Evolutionary conservation across 75 land plant genomes (phyloP).

Genomic region (Chamaecyparis obtusa): DNA sequence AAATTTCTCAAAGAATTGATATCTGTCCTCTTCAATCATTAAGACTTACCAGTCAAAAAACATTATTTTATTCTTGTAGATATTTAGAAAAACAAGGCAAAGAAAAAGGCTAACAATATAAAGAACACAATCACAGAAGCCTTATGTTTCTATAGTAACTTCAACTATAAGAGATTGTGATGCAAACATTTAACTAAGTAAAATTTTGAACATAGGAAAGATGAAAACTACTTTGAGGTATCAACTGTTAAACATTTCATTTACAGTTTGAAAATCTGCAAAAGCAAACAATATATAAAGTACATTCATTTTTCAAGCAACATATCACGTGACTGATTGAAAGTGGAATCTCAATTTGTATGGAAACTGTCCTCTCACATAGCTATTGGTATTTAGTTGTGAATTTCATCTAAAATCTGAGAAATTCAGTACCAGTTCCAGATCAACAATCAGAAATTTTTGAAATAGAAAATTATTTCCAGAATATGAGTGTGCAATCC

Average conservation of each 20-base stretch:
- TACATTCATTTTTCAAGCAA: neutral
- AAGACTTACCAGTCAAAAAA: neutral
- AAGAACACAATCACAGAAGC: neutral
- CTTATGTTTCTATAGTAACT: neutral
- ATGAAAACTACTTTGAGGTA: neutral
- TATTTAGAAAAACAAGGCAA: neutral
- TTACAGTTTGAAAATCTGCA: neutral
- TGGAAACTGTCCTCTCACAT: neutral
- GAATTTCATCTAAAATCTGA: neutral
- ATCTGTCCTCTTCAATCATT: neutral
- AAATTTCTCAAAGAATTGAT: neutral
- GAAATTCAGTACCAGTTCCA: neutral
- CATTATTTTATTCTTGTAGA: neutral
- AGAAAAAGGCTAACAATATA: neutral
- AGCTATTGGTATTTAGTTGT: neutral
- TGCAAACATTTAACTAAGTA: slow-evolving; percentile 1
- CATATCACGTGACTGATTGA: neutral
- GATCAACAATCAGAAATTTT: neutral
- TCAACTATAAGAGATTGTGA: neutral
- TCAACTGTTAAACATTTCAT: neutral
- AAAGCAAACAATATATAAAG: neutral
- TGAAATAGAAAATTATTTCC: neutral
- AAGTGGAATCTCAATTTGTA: neutral
- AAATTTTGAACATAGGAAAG: neutral
- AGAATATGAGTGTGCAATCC: neutral